Conservation (phyloP, 148 eudicot species). For the Tetragonia tetragonoides region DNA sequence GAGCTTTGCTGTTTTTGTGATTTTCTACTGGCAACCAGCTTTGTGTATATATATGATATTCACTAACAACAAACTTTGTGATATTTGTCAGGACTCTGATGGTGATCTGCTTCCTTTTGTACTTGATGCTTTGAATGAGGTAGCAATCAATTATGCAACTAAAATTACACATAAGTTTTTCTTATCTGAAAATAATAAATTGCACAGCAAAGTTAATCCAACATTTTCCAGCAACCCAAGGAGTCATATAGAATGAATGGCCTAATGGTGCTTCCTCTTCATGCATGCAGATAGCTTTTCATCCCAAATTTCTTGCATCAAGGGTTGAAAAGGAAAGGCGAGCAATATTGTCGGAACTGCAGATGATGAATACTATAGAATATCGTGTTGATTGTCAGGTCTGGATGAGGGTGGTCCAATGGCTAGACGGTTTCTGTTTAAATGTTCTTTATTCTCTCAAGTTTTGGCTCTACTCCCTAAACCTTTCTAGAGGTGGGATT, state of each 20-base stretch:
- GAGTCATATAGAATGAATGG: neutral
- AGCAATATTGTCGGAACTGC: constrained; percentile 95
- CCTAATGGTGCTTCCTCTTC: constrained; percentile 13
- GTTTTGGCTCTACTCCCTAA: no score
- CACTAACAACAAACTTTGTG: constrained; percentile 17
- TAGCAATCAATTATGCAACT: constrained; percentile 21
- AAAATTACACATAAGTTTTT: neutral
- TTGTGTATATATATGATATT: neutral
- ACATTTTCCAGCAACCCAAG: neutral
- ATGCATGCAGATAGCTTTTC: constrained; percentile 78
- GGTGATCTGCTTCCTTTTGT: constrained; percentile 88
- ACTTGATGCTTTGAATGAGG: constrained; percentile 98
- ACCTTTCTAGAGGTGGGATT: no score
- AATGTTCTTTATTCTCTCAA: neutral
- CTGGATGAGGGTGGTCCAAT: constrained; percentile 1
- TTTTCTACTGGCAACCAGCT: no score
- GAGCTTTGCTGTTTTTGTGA: neutral
- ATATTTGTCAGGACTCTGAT: constrained; percentile 65
- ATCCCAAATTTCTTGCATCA: constrained; percentile 89
- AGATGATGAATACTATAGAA: constrained; percentile 99
- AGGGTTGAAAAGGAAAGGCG: constrained; percentile 99
- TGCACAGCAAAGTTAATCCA: neutral
- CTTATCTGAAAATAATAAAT: neutral
- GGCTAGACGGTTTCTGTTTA: constrained; percentile 5
- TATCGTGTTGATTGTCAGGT: constrained; percentile 99